These are phyloP conservation scores for Emiliania huxleyi DNA, from an alignment of 78 protist genomes.

Conservation along the genomic window DNA sequence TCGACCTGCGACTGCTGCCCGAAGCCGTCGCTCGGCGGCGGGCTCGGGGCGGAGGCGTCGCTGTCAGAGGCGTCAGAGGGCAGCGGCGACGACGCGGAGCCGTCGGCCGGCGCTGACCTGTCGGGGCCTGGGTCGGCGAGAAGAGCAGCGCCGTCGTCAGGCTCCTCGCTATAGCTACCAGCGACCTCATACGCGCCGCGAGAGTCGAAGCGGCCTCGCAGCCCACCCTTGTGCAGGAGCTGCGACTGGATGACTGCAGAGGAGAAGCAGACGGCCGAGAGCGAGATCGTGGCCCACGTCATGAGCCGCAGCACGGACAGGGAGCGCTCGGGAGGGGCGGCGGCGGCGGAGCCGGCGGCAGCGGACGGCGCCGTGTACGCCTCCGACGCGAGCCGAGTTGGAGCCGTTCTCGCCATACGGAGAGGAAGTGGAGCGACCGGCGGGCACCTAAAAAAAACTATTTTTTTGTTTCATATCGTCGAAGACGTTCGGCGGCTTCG, in stretches of 20 bases:
- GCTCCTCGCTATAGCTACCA: no score
- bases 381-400: no score
- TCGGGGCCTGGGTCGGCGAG: neutral
- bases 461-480: no score
- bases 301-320: neutral
- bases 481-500: no score
- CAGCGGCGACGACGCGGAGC: neutral
- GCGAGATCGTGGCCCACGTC: neutral
- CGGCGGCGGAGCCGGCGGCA: neutral
- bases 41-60: neutral
- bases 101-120: no score
- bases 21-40: neutral
- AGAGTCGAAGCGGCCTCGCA: neutral
- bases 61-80: neutral
- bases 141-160: neutral
- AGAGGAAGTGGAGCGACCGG: no score
- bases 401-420: no score
- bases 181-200: neutral
- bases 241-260: neutral
- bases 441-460: no score
- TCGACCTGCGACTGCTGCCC: neutral
- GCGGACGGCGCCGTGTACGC: no score
- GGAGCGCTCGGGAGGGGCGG: neutral
- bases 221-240: neutral
- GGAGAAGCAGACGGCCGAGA: neutral